phyloP scores from a whole-genome alignment of 2,329 filamentous ascomycete genomes.

The Claviceps digitariae region DNA sequence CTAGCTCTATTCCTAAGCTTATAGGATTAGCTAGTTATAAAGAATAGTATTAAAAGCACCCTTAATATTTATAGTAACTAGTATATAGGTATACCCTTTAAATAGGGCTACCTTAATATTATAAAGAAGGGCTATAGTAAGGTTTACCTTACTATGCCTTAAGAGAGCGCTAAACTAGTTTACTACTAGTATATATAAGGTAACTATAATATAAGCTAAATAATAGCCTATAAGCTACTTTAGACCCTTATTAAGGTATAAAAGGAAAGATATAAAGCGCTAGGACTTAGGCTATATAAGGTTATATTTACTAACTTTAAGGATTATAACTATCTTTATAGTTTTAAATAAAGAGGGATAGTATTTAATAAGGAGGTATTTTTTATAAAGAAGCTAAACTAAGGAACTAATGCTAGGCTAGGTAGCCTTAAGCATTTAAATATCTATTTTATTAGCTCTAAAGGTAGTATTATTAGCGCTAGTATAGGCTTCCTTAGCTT shows the following conservation, averaged over 20 bases:
- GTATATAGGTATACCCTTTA: too few relatives aligned
- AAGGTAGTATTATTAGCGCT: neutral
- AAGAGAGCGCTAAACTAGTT: too few relatives aligned
- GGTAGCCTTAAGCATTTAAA: neutral
- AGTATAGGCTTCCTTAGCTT: neutral
- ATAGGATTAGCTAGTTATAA: too few relatives aligned
- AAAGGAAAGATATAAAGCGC: neutral
- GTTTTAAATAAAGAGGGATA: neutral
- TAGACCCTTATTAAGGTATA: neutral
- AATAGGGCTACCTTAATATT: too few relatives aligned
- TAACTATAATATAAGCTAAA: too few relatives aligned
- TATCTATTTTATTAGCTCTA: neutral
- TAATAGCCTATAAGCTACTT: neutral
- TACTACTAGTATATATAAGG: too few relatives aligned
- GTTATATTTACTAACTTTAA: neutral
- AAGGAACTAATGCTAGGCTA: neutral
- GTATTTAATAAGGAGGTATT: neutral
- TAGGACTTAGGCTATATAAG: neutral
- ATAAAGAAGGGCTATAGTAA: too few relatives aligned
- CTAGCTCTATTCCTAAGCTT: too few relatives aligned
- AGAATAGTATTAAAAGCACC: too few relatives aligned
- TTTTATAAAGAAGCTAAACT: neutral
- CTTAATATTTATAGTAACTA: too few relatives aligned
- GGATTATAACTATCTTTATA: neutral
- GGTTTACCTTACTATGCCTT: too few relatives aligned